A percentile compares a stretch with the other conserved stretches of the same genome.
These are phyloP conservation scores for Sphagnum tenellum DNA, from an alignment of 225 moss, liverwort and hornwort species.

Conservation along the genomic window DNA sequence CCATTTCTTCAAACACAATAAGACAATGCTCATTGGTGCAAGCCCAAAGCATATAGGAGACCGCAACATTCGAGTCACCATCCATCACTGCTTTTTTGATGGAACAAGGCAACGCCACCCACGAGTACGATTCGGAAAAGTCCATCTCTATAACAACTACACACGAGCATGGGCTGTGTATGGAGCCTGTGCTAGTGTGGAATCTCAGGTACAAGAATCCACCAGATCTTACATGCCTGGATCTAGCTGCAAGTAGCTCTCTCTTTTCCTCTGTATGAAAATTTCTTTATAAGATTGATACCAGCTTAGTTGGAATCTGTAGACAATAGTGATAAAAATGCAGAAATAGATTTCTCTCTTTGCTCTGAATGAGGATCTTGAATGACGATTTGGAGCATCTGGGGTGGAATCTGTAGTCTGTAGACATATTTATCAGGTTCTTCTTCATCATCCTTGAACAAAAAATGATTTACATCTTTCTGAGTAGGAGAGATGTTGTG, in stretches of 20 bases:
- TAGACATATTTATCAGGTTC: no score
- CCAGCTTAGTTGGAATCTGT: no score
- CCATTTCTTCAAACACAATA: slow-evolving; percentile 69
- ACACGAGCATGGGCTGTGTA: slow-evolving; percentile 70
- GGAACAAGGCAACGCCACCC: slow-evolving; percentile 72
- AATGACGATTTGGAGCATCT: no score
- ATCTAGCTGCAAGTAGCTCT: not conserved
- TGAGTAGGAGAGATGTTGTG: no score
- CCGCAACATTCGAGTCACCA: slow-evolving; percentile 62
- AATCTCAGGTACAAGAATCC: slow-evolving; percentile 50
- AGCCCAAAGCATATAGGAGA: slow-evolving; percentile 66
- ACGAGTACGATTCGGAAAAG: slow-evolving; percentile 71
- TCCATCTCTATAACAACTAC: slow-evolving; percentile 87
- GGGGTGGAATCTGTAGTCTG: no score
- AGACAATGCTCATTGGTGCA: slow-evolving; percentile 78
- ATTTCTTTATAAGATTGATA: no score
- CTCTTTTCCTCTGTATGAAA: no score
- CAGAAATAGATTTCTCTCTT: no score
- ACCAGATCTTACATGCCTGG: not conserved
- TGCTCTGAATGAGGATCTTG: no score
- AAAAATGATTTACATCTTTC: no score
- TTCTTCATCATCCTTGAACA: no score
- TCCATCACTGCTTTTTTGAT: slow-evolving; percentile 78
- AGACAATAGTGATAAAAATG: no score
- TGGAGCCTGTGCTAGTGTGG: slow-evolving; percentile 76